A percentile compares a stretch with the other conserved stretches of the same genome.
phyloP scores from a whole-genome alignment of 2,329 filamentous ascomycete species.

The Neophaeococcomyces mojaviensis region DNA sequence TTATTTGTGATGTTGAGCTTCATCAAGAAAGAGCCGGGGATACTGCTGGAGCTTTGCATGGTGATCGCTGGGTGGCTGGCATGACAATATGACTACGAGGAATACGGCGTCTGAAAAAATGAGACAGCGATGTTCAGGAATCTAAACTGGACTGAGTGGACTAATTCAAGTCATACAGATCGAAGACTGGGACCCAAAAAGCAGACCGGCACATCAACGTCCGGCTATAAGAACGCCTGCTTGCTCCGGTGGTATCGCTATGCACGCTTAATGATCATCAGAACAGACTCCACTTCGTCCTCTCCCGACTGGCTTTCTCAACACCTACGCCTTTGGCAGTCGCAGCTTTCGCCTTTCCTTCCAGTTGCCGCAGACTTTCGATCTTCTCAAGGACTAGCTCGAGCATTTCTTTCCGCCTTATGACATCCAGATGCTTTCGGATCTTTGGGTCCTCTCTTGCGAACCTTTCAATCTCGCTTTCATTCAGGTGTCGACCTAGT shows the following conservation, averaged over 20 bases:
- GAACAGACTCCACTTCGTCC: constrained; percentile 38
- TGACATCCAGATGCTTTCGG: constrained; percentile 80
- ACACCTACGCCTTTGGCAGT: constrained; percentile 32
- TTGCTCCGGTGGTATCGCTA: constrained; percentile 8
- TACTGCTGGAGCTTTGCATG: too few relatives aligned
- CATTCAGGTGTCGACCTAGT: constrained; percentile 70
- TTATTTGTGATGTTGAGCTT: too few relatives aligned
- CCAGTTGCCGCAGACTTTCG: constrained; percentile 77
- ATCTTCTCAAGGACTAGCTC: constrained; percentile 94
- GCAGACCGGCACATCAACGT: not conserved
- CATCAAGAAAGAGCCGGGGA: too few relatives aligned
- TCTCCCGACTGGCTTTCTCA: constrained; percentile 27
- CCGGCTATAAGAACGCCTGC: constrained; percentile 2
- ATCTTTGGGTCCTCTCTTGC: constrained; percentile 91
- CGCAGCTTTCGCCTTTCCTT: constrained; percentile 60
- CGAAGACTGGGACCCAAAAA: not conserved
- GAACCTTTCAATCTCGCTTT: constrained; percentile 78
- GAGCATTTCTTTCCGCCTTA: constrained; percentile 81
- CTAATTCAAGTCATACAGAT: not conserved
- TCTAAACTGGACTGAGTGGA: not conserved
- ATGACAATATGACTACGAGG: too few relatives aligned
- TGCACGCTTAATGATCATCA: constrained; percentile 20
- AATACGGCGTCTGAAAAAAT: not conserved
- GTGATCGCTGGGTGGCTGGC: too few relatives aligned
- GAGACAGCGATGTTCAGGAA: not conserved